Conservation (phyloP, 768 basidiomycete species). For the Porphyrellus cyaneotinctus region DNA sequence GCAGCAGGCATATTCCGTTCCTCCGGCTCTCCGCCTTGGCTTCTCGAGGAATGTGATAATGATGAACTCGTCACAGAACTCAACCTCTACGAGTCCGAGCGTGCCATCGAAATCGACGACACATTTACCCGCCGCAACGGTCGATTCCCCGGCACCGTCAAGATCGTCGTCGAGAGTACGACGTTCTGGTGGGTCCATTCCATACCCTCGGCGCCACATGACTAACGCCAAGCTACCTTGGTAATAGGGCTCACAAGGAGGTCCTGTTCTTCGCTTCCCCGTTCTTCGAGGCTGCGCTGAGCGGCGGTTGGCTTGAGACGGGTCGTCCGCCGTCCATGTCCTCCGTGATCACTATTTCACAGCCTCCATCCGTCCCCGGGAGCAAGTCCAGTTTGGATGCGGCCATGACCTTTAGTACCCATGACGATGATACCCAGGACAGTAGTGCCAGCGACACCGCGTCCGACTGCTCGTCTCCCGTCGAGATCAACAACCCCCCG, state of each 20-base stretch:
- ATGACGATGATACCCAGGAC: slow-evolving; percentile 45
- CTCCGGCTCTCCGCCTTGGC: slow-evolving; percentile 74
- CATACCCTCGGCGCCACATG: background rate
- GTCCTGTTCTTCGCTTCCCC: slow-evolving; percentile 91
- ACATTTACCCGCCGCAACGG: slow-evolving; percentile 63
- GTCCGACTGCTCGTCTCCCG: slow-evolving; percentile 41
- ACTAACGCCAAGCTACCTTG: background rate
- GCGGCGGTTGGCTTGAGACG: slow-evolving; percentile 91
- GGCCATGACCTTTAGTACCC: slow-evolving; percentile 60
- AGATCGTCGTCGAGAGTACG: slow-evolving; percentile 83
- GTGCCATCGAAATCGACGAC: slow-evolving; percentile 74
- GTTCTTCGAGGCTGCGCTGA: slow-evolving; percentile 88
- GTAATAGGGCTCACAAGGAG: slow-evolving; percentile 81
- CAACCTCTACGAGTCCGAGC: slow-evolving; percentile 61
- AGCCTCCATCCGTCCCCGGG: slow-evolving; percentile 59
- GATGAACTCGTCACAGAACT: slow-evolving; percentile 69
- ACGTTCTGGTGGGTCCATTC: slow-evolving; percentile 74
- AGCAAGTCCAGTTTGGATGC: slow-evolving; percentile 38
- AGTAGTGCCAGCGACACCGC: slow-evolving; percentile 24
- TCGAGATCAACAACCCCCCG: slow-evolving; percentile 36
- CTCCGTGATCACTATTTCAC: slow-evolving; percentile 80
- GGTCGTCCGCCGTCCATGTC: slow-evolving; percentile 75
- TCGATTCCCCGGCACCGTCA: slow-evolving; percentile 79
- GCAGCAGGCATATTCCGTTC: slow-evolving; percentile 82
- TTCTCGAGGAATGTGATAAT: slow-evolving; percentile 69